Percentiles rank a stretch among this genome's conserved stretches.
Conservation (phyloP, 352 stramenopile species). For the Phytophthora podocarpi region DNA sequence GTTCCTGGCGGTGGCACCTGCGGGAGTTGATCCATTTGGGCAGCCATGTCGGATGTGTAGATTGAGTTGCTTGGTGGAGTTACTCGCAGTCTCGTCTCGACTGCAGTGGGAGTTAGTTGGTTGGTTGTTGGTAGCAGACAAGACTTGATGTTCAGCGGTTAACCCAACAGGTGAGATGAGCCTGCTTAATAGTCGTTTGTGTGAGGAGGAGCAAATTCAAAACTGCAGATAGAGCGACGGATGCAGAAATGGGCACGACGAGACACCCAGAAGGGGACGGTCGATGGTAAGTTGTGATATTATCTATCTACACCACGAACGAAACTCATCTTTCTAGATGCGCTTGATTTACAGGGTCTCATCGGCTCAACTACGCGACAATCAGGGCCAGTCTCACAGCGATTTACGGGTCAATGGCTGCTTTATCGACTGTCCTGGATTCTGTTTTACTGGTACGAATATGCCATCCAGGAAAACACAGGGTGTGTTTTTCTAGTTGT, state of each 20-base stretch:
- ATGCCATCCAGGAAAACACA: no score
- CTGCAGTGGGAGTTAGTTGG: neutral
- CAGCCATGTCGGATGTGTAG: slow-evolving; percentile 51
- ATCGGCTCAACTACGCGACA: neutral
- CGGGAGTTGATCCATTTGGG: slow-evolving; percentile 50
- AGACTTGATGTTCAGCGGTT: neutral
- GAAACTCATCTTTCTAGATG: slow-evolving; percentile 11
- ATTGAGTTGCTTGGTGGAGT: slow-evolving; percentile 16
- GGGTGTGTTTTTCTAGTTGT: no score
- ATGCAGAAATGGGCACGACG: slow-evolving; percentile 12
- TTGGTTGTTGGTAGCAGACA: slow-evolving; percentile 5
- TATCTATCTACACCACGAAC: neutral
- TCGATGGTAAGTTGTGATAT: slow-evolving; percentile 12
- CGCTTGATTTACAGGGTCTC: slow-evolving; percentile 16
- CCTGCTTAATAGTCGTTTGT: slow-evolving; percentile 14
- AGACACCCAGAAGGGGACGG: slow-evolving; percentile 5
- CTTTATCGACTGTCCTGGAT: neutral
- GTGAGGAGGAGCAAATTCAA: slow-evolving; percentile 19
- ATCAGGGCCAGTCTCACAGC: neutral
- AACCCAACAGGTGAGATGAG: slow-evolving; percentile 1
- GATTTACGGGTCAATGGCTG: slow-evolving; percentile 3
- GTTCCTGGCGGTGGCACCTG: slow-evolving; percentile 31
- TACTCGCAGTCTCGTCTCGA: slow-evolving; percentile 8
- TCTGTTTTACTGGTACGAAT: neutral
- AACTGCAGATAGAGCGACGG: slow-evolving; percentile 23